Percentiles rank a stretch among this genome's conserved stretches.
These are phyloP conservation scores for Neotropicomus parvogracilis DNA, from an alignment of 1,284 basidiomycete species.

Conservation along the genomic window DNA sequence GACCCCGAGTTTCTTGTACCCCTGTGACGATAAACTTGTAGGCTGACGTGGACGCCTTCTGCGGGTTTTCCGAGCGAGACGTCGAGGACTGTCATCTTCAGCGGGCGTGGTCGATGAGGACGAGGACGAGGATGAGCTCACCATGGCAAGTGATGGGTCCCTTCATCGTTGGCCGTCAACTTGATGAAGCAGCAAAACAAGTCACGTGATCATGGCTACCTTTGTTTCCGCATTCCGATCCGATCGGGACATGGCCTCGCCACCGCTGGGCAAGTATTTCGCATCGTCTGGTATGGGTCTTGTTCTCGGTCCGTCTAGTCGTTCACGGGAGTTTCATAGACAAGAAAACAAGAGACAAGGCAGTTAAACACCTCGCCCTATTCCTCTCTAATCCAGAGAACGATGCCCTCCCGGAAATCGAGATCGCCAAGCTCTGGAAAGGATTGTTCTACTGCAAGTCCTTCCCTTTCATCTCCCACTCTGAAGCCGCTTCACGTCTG, in stretches of 20 bases:
- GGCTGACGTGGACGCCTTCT: constrained; percentile 55
- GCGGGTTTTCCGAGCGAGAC: constrained; percentile 81
- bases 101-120: not conserved
- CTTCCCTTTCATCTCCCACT: not conserved
- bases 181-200: no score
- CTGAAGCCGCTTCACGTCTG: constrained; percentile 7
- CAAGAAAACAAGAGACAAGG: constrained; percentile 87
- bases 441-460: constrained; percentile 91
- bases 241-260: constrained; percentile 32
- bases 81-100: constrained; percentile 65
- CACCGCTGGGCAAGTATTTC: constrained; percentile 84
- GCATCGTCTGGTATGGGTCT: constrained; percentile 75
- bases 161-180: constrained; percentile 51
- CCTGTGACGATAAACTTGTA: constrained; percentile 46
- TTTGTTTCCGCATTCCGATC: constrained; percentile 23
- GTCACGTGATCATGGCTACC: not conserved
- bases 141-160: constrained; percentile 91
- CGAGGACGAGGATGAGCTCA: constrained; percentile 32
- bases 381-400: constrained; percentile 69
- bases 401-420: constrained; percentile 58
- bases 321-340: constrained; percentile 45
- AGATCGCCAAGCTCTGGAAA: constrained; percentile 95
- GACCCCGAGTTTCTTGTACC: no score
- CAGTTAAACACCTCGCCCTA: constrained; percentile 70
- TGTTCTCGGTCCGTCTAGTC: not conserved